phyloP scores from a whole-genome alignment of 2,329 filamentous ascomycete genomes.

The Daldinia sp. region DNA sequence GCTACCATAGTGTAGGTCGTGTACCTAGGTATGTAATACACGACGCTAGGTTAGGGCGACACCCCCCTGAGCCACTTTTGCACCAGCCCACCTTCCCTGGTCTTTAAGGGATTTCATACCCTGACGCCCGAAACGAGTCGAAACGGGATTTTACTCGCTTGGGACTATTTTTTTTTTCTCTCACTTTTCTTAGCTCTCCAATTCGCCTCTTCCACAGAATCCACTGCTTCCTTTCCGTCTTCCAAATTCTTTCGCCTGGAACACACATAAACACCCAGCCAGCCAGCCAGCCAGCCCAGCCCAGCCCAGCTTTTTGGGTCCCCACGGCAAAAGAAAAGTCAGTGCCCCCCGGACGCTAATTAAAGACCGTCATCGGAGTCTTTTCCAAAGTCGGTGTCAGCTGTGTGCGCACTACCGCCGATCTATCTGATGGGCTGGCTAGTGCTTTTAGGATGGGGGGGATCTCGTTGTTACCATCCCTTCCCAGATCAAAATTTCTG shows the following conservation, averaged over 20 bases:
- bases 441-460: slow-evolving; percentile 31
- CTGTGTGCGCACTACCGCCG: slow-evolving; percentile 33
- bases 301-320: neutral
- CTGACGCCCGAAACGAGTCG: slow-evolving; percentile 37
- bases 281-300: no score
- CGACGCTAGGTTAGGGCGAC: slow-evolving; percentile 27
- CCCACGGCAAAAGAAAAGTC: slow-evolving; percentile 25
- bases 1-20: neutral
- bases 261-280: no score
- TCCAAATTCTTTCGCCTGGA: slow-evolving; percentile 33
- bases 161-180: slow-evolving; percentile 24
- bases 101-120: slow-evolving; percentile 38
- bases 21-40: slow-evolving; percentile 4
- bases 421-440: slow-evolving; percentile 36
- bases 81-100: slow-evolving; percentile 23
- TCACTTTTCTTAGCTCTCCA: slow-evolving; percentile 4
- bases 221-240: slow-evolving; percentile 43
- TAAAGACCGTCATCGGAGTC: slow-evolving; percentile 45
- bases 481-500: slow-evolving; percentile 40
- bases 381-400: slow-evolving; percentile 40
- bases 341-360: slow-evolving; percentile 40
- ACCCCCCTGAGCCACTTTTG: slow-evolving; percentile 32
- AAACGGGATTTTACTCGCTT: slow-evolving; percentile 37
- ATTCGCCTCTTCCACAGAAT: slow-evolving; percentile 23
- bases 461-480: slow-evolving; percentile 40